Evolutionary conservation across 305 asterid species (phyloP), one percentile per base, ranked within the genome.

Genomic region (Fraxinus nigra): DNA sequence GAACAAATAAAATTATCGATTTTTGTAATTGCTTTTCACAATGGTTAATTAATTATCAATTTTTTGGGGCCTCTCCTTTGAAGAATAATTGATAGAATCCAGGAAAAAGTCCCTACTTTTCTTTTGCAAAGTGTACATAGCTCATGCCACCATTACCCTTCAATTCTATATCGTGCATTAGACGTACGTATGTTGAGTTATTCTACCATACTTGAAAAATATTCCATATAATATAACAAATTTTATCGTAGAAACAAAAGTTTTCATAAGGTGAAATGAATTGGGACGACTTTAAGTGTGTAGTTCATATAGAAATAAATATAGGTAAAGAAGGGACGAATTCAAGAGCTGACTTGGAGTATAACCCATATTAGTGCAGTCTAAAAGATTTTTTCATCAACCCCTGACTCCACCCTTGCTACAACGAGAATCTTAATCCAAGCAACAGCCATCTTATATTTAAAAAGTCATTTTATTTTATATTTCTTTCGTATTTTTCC

Each of bases 1-100:
- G 67, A n/a, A n/a, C 20, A 3, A 16, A n/a, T 18, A n/a, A 4
- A 18, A 1, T 16, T 56, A 0, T n/a, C 7, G 3, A 7, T 7
- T 56, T 20, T 56, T 56, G 67, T 16, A 18, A 56, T 1, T 56
- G 7, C 8, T 56, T 56, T 56, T 56, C 69, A 18, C 69, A 18
- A 7, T 18, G 1, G 30, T 6, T 59, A 7, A 18, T 7, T n/a
- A 59, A 59, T 59, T 59, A 59, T 20, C 14, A 59, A 7, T 20
- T 20, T 22, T 4, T n/a, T 38, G 78, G 77, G 30, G 3, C 80
- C 48, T 5, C 26, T 63, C 30, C 38, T 54, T 6, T 30, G 73
- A 56, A 35, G 56, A 79, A 69, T 65, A 40, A 40, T 79, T 70
- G 77, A 79, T 30, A 73, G 78, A 76, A 82, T 79, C 79, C 79